Evolutionary conservation across 192 early-diverging fungal genomes (phyloP), one percentile per base, ranked within the genome.

Genomic region (Entophlyctis luteolus): DNA sequence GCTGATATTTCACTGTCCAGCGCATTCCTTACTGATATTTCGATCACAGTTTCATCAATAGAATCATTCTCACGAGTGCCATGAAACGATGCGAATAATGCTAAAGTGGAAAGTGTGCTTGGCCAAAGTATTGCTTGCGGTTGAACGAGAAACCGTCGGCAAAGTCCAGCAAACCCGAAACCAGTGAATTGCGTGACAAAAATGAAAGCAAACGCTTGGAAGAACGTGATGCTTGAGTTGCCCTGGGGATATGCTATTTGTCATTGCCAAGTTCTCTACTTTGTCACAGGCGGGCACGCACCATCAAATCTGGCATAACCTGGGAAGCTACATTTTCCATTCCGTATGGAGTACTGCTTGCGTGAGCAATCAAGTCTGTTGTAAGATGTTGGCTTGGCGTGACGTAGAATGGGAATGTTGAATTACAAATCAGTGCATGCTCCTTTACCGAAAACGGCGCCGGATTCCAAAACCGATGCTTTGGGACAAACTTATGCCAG

Each of bases 371-470:
- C 8, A 42, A 42, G n/a, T 42, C 8, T n/a, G n/a, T 8, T n/a
- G 39, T 12, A 8, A 12, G 8, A 42, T n/a, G n/a, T 42, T 42
- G 10, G 10, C 8, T 42, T 52, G 50, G 25, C 6, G 8, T 27
- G 23, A 10, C 50, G 50, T 6, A 14, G 6, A 6, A 5, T 14
- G 50, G 6, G 6, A 23, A 52, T 8, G 92, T 87, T 48, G 91
- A 80, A 12, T 84, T 82, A 36, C 38, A 82, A 10, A 92, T 89
- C 18, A 96, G 77, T 1, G 89, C 91, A 68, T 96, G 92, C 62
- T 94, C 93, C 70, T 95, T 95, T 67, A 92, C 84, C 72, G 78
- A 87, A 77, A 92, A 95, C 25, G 87, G 91, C 1, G 90, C 93
- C 0, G 90, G 89, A 67, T 95, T 95, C 52, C 93, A 80, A 68